phyloP scores from a whole-genome alignment of 371 early-diverging fungal genomes.

The Mortierella sp. region DNA sequence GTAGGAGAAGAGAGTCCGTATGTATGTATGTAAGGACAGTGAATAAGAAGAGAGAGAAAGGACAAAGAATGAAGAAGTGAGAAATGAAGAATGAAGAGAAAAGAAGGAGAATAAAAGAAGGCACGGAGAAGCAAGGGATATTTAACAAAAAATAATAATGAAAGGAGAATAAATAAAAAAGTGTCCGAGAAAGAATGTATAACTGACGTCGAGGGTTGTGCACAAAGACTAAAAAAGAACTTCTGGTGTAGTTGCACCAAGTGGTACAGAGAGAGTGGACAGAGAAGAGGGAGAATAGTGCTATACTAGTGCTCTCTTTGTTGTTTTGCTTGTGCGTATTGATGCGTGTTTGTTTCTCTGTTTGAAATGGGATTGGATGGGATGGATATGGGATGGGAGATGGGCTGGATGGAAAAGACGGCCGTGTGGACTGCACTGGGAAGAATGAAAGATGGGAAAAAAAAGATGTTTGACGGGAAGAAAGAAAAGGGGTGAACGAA shows the following conservation, averaged over 20 bases:
- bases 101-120: not conserved
- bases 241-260: conserved; percentile 40
- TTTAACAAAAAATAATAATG: not conserved
- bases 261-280: conserved; percentile 15
- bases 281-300: too few relatives aligned
- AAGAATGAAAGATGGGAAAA: conserved; percentile 8
- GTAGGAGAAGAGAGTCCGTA: not conserved
- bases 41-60: not conserved
- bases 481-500: not conserved
- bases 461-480: not conserved
- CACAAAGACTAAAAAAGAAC: not conserved
- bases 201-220: conserved; percentile 10
- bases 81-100: conserved; percentile 6
- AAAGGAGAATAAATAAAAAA: not conserved
- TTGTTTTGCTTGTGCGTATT: too few relatives aligned
- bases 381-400: not conserved
- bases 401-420: not conserved
- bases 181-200: conserved; percentile 19
- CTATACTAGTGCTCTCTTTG: conserved; percentile 6
- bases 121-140: not conserved
- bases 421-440: not conserved
- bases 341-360: too few relatives aligned
- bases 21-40: not conserved
- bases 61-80: not conserved
- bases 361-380: too few relatives aligned